Base-by-base conservation (phyloP, 2,329 filamentous ascomycete species). In the Botrytis cinerea region DNA sequence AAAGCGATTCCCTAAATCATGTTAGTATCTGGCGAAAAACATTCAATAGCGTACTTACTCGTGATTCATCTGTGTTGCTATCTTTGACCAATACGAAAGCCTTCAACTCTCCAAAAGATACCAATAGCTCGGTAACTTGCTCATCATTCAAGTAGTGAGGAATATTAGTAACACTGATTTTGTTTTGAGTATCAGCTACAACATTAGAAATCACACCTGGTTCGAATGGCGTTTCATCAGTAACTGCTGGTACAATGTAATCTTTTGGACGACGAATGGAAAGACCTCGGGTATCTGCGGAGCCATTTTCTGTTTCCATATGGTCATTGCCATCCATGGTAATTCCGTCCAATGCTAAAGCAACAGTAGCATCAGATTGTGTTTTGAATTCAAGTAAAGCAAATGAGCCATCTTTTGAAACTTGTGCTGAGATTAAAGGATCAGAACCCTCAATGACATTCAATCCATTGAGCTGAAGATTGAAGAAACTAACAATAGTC, bases 401-500 rank as follows among this genome's bases (percentile, higher is more conserved):
- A 82, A 97, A 98, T 1, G 88, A 87, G 72, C 87, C 86, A 81
- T 97, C 93, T 74, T 90, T 89, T 35, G 94, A 92, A 73, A 98
- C 86, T 78, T 97, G 93, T 54, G 92, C 93, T 12, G 92, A 91
- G 70, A 93, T 86, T 81, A 96, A 98, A 51, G 95, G 95, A 79
- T 98, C 95, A 64, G 89, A 88, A 76, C 89, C 91, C 77, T 94
- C 91, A 70, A 97, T 90, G 51, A 98, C 92, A 79, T 99, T 99
- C 64, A 99, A 85, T n/a, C 95, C 94, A 79, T 99, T 98, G 70
- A 99, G 88, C 82, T 98, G 95, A 38, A 97, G 86, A 80, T 99
- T 99, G 87, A 99, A 98, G 84, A 98, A 99, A 35, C 90, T 87
- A 74, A 92, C 84, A 59, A 99, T 82, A 75, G 84, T 85, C 71